These are phyloP conservation scores for Aspergillus novoparasiticus DNA, from an alignment of 2,329 filamentous ascomycete species.

Conservation along the genomic window DNA sequence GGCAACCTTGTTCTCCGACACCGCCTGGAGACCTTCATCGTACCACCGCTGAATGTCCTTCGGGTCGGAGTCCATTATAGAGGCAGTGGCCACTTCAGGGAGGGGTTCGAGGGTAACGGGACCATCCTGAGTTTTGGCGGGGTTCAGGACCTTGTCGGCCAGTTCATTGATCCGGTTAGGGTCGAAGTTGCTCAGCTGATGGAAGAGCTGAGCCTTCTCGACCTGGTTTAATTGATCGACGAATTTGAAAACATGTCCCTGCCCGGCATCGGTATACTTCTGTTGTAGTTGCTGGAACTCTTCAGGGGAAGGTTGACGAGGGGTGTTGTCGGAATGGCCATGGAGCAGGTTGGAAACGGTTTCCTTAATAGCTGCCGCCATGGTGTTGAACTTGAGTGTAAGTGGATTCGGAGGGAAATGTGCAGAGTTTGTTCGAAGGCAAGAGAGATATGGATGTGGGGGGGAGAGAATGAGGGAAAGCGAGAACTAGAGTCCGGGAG, in stretches of 20 bases:
- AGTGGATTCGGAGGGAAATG: background rate
- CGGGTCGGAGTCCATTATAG: conserved; percentile 83
- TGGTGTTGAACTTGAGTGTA: conserved; percentile 22
- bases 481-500: conserved; percentile 2
- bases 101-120: conserved; percentile 75
- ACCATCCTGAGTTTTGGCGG: conserved; percentile 60
- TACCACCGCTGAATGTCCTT: conserved; percentile 85
- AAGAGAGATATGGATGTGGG: background rate
- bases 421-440: background rate
- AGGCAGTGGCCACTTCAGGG: conserved; percentile 81
- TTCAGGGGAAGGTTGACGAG: conserved; percentile 60
- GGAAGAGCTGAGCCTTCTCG: conserved; percentile 77
- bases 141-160: conserved; percentile 78
- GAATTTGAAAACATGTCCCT: conserved; percentile 84
- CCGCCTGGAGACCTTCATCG: conserved; percentile 65
- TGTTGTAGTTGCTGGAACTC: conserved; percentile 69
- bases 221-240: conserved; percentile 74
- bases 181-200: conserved; percentile 80
- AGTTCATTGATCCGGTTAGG: conserved; percentile 86
- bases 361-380: conserved; percentile 46
- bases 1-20: conserved; percentile 70
- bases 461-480: background rate
- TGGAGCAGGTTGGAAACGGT: conserved; percentile 52
- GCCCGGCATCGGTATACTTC: conserved; percentile 73
- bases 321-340: conserved; percentile 39